Evolutionary conservation across 345 rosid genomes (phyloP).

Genomic region (Salix dunnii): DNA sequence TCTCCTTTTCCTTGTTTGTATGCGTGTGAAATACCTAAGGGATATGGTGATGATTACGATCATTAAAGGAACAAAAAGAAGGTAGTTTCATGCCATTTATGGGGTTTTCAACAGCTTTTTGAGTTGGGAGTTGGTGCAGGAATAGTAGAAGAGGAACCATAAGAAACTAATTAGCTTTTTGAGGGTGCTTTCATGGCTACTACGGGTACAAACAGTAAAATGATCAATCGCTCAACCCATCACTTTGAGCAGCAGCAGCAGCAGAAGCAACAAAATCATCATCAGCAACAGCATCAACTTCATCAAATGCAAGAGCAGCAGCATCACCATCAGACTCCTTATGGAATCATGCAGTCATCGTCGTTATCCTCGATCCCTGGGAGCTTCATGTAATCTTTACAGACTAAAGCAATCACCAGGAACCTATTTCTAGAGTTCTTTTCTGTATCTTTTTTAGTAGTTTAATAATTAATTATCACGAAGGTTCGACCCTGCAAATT

Average conservation of each 20-base stretch:
- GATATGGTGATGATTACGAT: slow-evolving; percentile 27
- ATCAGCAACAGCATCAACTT: slow-evolving; percentile 14
- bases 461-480: neutral
- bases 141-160: neutral
- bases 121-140: slow-evolving; percentile 9
- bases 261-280: slow-evolving; percentile 21
- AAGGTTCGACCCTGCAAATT: neutral
- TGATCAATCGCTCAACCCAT: slow-evolving; percentile 26
- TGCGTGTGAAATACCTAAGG: neutral
- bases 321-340: slow-evolving; percentile 37
- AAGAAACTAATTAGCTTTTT: slow-evolving; percentile 10
- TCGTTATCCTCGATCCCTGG: slow-evolving; percentile 45
- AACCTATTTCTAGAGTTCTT: neutral
- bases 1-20: slow-evolving; percentile 6
- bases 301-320: slow-evolving; percentile 18
- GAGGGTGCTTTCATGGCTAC: slow-evolving; percentile 42
- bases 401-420: neutral
- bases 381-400: slow-evolving; percentile 59
- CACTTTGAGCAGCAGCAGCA: slow-evolving; percentile 35
- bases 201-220: slow-evolving; percentile 21
- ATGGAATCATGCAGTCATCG: slow-evolving; percentile 50
- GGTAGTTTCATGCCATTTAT: slow-evolving; percentile 37
- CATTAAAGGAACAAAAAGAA: slow-evolving; percentile 26
- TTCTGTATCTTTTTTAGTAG: neutral
- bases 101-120: slow-evolving; percentile 28